Base-by-base conservation (phyloP, 2,329 filamentous ascomycete species). In the Monosporascus sp. region DNA sequence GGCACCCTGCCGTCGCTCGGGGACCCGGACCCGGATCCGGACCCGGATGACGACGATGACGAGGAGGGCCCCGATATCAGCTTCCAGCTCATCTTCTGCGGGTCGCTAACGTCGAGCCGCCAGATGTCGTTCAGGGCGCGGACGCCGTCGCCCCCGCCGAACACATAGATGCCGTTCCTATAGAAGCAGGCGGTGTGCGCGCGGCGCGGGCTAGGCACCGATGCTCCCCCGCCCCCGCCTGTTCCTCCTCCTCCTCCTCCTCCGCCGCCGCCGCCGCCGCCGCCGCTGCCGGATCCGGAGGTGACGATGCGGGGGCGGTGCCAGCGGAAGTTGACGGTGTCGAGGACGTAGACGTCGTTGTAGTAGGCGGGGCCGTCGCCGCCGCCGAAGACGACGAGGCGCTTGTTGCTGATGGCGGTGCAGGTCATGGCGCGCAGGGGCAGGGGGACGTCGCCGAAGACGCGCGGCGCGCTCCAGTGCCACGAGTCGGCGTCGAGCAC, bases 171-270 rank as follows among this genome's bases (percentile, higher is more conserved):
- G 27, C 85, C 85, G 60, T 83, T 87, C 67, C 85, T 85, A 71
- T 88, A 86, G 20, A 88, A 71, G 60, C 85, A 88, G n/a, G 85
- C 84, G 3, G 85, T 88, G 65, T 88, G 85, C 3, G 85, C 85
- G 49, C 85, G 74, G 22, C 85, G 76, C 59, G 82, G 81, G 53
- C 80, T 84, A 1, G 85, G 85, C 24, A 75, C 4, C 20, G 18
- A 20, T 7, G 20, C n/a, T n/a, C n/a, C 41, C 11, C n/a, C 41
- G n/a, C n/a, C 41, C n/a, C n/a, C 18, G n/a, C 18, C 41, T 14
- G 41, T 20, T 2, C 18, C 41, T 14, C n/a, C 41, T 1, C 41
- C 41, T 3, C 41, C 18, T 3, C 39, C 14, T 7, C n/a, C n/a
- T n/a, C n/a, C n/a, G n/a, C 39, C 39, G 15, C 39, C 39, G 8